phyloP scores from a whole-genome alignment of 192 early-diverging fungal genomes.

The Podochytrium sp. region DNA sequence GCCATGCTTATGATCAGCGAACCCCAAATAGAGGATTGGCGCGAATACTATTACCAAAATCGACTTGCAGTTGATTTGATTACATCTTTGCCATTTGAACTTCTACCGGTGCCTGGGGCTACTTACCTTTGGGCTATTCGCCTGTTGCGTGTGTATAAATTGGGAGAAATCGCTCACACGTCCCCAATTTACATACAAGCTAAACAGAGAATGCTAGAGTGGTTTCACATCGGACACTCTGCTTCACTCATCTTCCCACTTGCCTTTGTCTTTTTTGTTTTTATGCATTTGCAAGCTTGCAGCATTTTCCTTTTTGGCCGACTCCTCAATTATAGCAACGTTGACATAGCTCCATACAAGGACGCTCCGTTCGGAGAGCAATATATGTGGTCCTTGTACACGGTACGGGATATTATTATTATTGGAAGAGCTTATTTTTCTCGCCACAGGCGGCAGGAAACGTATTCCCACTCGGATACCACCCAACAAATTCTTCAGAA shows the following conservation, averaged over 20 bases:
- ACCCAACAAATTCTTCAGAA: not conserved
- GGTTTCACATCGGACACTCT: not conserved
- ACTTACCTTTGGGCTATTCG: not conserved
- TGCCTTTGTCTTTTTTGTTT: constrained; percentile 1
- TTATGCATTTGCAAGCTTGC: constrained; percentile 36
- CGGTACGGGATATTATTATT: not conserved
- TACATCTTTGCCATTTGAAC: not conserved
- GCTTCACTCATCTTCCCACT: not conserved
- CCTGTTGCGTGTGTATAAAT: not conserved
- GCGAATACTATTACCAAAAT: not conserved
- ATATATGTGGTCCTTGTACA: constrained; percentile 14
- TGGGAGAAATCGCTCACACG: not conserved
- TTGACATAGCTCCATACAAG: not conserved
- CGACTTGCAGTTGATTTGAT: not conserved
- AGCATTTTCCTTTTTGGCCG: constrained; percentile 21
- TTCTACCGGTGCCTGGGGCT: not conserved
- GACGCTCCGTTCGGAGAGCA: constrained; percentile 6
- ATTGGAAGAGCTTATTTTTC: not conserved
- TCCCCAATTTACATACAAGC: not conserved
- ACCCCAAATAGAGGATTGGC: not conserved
- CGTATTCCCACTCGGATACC: not conserved
- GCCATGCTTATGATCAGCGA: not conserved
- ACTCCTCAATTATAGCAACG: not conserved
- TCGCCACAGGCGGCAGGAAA: not conserved
- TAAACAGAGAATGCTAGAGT: not conserved